Evolutionary conservation across 257 asterid species (phyloP).

Genomic region (Solanum lignicaule): DNA sequence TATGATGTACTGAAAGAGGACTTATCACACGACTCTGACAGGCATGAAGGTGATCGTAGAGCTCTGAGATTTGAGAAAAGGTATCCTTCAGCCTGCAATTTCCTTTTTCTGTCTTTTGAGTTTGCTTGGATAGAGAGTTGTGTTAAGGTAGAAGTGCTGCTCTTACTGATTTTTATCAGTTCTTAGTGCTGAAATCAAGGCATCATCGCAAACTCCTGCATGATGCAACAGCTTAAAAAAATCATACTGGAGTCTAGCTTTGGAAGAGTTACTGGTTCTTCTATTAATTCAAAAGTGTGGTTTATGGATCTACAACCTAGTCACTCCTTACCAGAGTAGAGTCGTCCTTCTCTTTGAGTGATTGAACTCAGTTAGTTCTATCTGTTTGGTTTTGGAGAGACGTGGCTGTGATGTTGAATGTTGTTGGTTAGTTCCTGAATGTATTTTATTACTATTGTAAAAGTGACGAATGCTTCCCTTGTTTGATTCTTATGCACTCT

Average conservation of each 20-base stretch:
- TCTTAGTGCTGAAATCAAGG: neutral
- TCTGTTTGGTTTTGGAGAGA: neutral
- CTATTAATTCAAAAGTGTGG: neutral
- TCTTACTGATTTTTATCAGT: neutral
- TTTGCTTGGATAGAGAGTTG: neutral
- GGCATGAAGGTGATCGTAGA: constrained; percentile 93
- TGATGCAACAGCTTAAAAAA: neutral
- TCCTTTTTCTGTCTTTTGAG: neutral
- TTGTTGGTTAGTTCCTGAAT: neutral
- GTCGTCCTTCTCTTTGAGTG: neutral
- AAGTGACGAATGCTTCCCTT: constrained; percentile 3
- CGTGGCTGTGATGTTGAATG: neutral
- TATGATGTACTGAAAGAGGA: constrained; percentile 92
- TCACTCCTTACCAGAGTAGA: neutral
- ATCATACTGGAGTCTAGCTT: neutral
- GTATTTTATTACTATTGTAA: neutral
- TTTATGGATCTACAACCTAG: neutral
- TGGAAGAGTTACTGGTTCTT: neutral
- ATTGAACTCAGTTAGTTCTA: neutral
- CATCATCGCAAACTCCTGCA: neutral
- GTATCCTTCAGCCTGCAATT: constrained; percentile 25
- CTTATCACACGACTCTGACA: constrained; percentile 89
- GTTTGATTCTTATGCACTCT: neutral
- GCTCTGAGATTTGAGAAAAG: constrained; percentile 73
- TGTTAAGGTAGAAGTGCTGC: neutral